A percentile compares a stretch with the other conserved stretches of the same genome.
These are phyloP conservation scores for Deinandra increscens DNA, from an alignment of 129 eudicot species.

Conservation along the genomic window DNA sequence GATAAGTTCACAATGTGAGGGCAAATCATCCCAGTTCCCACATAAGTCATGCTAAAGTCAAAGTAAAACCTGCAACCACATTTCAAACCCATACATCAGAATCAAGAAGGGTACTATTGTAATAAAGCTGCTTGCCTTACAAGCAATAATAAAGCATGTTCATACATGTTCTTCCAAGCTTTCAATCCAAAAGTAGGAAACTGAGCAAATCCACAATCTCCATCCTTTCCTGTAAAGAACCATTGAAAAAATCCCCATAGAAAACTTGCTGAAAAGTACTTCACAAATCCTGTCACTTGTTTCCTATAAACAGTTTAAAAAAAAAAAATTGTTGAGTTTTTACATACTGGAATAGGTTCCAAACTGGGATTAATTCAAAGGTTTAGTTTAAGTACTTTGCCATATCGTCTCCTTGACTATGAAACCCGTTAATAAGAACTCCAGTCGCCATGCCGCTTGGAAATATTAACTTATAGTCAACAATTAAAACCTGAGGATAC, in stretches of 20 bases:
- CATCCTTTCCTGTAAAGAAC: constrained; percentile 72
- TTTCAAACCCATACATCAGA: neutral
- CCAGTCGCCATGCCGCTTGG: constrained; percentile 98
- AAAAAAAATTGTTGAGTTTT: neutral
- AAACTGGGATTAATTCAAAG: neutral
- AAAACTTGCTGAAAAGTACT: constrained; percentile 67
- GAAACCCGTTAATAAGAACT: constrained; percentile 88
- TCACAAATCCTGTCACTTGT: constrained; percentile 70
- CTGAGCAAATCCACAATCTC: constrained; percentile 55
- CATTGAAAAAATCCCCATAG: constrained; percentile 90
- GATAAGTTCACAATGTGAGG: constrained; percentile 60
- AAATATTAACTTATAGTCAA: constrained; percentile 70
- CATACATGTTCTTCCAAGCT: constrained; percentile 58
- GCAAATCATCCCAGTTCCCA: constrained; percentile 70
- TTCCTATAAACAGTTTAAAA: constrained; percentile 45
- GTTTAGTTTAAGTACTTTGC: constrained; percentile 54
- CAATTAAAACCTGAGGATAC: constrained; percentile 60
- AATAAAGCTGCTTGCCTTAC: neutral
- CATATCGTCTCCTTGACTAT: constrained; percentile 57
- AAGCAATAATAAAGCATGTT: neutral
- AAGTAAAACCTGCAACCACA: constrained; percentile 47
- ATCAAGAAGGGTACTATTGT: neutral
- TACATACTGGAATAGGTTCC: neutral
- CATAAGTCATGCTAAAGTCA: constrained; percentile 58
- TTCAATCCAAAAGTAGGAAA: constrained; percentile 62